Conservation (phyloP, 2,329 filamentous ascomycete genomes). For the Diaporthe humulicola region DNA sequence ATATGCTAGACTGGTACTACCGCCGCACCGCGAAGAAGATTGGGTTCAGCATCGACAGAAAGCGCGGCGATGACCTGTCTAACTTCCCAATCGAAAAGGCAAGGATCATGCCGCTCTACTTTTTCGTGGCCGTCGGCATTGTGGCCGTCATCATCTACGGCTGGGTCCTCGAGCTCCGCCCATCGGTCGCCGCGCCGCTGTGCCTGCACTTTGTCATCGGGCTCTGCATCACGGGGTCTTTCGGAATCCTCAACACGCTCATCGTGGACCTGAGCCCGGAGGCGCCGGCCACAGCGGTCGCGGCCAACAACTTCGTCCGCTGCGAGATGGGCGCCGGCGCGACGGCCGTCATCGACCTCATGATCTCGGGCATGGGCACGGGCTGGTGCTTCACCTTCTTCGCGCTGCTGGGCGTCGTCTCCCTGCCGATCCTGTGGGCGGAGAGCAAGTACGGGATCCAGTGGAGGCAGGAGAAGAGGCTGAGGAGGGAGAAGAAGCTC, state of each 20-base stretch:
- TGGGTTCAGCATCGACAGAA: slow-evolving; percentile 71
- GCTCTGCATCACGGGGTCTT: slow-evolving; percentile 70
- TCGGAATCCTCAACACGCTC: slow-evolving; percentile 73
- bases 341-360: slow-evolving; percentile 70
- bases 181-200: slow-evolving; percentile 66
- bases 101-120: slow-evolving; percentile 66
- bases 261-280: slow-evolving; percentile 74
- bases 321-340: slow-evolving; percentile 71
- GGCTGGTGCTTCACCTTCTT: slow-evolving; percentile 75
- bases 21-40: slow-evolving; percentile 73
- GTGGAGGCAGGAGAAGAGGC: slow-evolving; percentile 65
- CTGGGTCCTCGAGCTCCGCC: slow-evolving; percentile 67
- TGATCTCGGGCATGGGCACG: slow-evolving; percentile 68
- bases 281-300: slow-evolving; percentile 72
- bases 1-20: slow-evolving; percentile 77
- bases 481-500: slow-evolving; percentile 49
- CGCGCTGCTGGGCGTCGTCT: slow-evolving; percentile 61
- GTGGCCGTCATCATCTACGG: slow-evolving; percentile 67
- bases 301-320: slow-evolving; percentile 74
- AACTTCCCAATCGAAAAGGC: slow-evolving; percentile 69
- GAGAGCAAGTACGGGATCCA: slow-evolving; percentile 62
- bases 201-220: slow-evolving; percentile 70
- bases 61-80: slow-evolving; percentile 65
- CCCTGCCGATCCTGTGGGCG: slow-evolving; percentile 63
- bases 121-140: slow-evolving; percentile 67